Evolutionary conservation across 2,329 filamentous ascomycete species (phyloP).

Genomic region (Trichoderma simmonsii): DNA sequence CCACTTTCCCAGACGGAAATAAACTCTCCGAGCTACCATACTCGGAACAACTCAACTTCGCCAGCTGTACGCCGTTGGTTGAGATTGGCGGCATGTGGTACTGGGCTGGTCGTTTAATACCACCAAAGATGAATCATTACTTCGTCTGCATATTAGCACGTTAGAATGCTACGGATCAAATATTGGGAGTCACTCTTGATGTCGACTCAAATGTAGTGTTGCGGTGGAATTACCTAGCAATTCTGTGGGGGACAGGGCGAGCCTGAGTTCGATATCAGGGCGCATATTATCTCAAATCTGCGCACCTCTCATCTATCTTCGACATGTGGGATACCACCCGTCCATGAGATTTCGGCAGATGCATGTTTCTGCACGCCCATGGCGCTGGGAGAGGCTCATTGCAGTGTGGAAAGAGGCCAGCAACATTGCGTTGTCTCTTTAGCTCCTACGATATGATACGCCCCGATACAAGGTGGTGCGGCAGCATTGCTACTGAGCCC

Average conservation of each 20-base stretch:
- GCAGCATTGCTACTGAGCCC: not conserved
- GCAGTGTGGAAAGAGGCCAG: not conserved
- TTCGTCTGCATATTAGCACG: not conserved
- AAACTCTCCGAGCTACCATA: not conserved
- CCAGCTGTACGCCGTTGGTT: not conserved
- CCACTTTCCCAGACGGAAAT: not conserved
- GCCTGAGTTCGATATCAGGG: not conserved
- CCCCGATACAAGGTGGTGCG: not conserved
- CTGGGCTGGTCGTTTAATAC: not conserved
- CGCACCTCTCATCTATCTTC: not conserved
- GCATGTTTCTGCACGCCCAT: not conserved
- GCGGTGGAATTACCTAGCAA: not conserved
- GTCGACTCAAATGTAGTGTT: not conserved
- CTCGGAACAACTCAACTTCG: not conserved
- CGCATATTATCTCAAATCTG: not conserved
- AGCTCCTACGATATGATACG: not conserved
- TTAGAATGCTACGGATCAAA: not conserved
- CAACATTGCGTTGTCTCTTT: not conserved
- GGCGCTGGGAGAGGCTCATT: not conserved
- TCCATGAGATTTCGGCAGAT: not conserved
- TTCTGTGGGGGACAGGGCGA: not conserved
- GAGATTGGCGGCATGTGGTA: not conserved
- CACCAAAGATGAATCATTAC: not conserved
- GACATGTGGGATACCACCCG: not conserved
- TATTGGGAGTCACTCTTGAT: not conserved